phyloP scores from a whole-genome alignment of 148 eudicot species.

The Vaccinium myrtillus region DNA sequence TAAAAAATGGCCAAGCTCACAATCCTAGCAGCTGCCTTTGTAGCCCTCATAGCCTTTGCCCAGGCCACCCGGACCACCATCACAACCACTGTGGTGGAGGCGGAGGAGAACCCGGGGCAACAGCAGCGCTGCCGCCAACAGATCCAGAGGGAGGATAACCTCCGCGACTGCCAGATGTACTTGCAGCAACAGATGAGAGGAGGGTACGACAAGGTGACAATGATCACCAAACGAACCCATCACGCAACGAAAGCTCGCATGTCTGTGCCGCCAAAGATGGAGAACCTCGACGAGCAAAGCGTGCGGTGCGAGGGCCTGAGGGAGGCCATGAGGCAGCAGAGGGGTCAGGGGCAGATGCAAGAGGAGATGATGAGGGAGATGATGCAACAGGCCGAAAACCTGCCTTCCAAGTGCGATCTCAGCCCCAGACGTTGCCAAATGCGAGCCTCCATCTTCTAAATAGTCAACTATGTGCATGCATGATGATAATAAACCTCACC shows the following conservation, averaged over 20 bases:
- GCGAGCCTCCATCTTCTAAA: neutral
- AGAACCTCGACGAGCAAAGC: constrained; percentile 23
- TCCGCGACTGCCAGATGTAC: constrained; percentile 32
- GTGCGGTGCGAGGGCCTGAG: constrained; percentile 34
- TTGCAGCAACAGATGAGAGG: neutral
- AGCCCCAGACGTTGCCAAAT: constrained; percentile 13
- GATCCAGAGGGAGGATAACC: constrained; percentile 22
- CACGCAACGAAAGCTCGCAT: no score
- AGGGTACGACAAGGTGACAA: neutral
- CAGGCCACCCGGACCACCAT: constrained; percentile 20
- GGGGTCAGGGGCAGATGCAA: constrained; percentile 19
- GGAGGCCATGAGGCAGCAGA: constrained; percentile 21
- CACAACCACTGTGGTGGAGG: constrained; percentile 15
- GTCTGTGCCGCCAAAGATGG: no score
- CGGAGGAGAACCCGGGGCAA: neutral
- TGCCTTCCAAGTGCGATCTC: constrained; percentile 28
- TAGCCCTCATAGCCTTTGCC: constrained; percentile 18
- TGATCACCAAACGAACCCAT: neutral
- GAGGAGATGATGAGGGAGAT: constrained; percentile 23
- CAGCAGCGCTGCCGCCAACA: constrained; percentile 29
- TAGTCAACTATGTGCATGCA: neutral
- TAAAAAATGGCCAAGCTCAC: constrained; percentile 8
- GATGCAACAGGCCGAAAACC: constrained; percentile 22
- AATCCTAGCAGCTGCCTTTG: constrained; percentile 7
- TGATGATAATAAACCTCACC: neutral